Conservation (phyloP, 495 filamentous ascomycete species). For the Penicillium odoratum region DNA sequence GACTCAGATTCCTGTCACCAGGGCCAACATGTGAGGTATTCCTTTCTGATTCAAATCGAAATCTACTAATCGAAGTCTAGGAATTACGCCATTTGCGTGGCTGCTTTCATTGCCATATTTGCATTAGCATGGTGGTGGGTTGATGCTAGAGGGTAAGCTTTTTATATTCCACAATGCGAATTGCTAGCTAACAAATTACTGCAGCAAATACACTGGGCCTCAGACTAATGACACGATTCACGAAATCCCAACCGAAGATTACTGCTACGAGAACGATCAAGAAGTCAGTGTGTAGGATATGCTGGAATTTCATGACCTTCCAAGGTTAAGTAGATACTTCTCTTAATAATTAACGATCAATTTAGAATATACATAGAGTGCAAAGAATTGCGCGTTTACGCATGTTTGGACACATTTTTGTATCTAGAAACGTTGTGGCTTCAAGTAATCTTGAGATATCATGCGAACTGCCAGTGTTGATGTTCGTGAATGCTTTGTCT, state of each 20-base stretch:
- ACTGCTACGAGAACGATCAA: conserved; percentile 15
- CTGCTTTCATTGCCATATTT: conserved; percentile 61
- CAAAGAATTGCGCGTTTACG: background rate
- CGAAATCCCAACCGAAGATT: conserved; percentile 38
- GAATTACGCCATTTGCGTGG: conserved; percentile 71
- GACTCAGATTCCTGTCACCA: conserved; percentile 58
- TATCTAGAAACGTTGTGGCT: background rate
- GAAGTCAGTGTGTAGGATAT: conserved; percentile 1
- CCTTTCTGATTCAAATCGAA: background rate
- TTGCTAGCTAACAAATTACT: background rate
- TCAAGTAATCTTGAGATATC: no score
- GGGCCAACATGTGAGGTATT: conserved; percentile 56
- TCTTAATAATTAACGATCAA: background rate
- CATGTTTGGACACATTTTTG: background rate
- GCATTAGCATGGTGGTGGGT: conserved; percentile 67
- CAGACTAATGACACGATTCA: conserved; percentile 51
- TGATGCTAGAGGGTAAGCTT: conserved; percentile 55
- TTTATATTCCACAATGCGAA: no score
- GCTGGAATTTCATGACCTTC: background rate
- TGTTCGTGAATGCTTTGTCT: background rate
- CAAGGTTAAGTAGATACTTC: background rate
- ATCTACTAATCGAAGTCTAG: conserved; percentile 26
- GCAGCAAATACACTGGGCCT: conserved; percentile 56
- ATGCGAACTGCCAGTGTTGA: background rate
- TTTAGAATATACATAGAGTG: background rate